phyloP scores from a whole-genome alignment of 805 yeast genomes.

The Kuraishia piskuri region DNA sequence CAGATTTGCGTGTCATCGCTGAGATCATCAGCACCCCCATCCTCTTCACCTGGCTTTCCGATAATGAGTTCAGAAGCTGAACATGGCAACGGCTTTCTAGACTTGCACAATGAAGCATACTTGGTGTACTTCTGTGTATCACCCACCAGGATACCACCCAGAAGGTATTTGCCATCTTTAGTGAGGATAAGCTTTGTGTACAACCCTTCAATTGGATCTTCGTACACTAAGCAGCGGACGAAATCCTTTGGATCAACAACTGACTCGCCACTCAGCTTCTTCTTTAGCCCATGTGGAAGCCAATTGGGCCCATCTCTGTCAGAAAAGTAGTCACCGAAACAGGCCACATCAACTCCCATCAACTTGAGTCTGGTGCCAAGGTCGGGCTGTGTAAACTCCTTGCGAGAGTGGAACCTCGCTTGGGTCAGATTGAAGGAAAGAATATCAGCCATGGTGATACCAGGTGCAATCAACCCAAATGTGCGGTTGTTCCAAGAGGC shows the following conservation, averaged over 20 bases:
- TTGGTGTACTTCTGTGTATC: slow-evolving; percentile 23
- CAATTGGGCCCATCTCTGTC: slow-evolving; percentile 26
- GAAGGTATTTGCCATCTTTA: slow-evolving; percentile 24
- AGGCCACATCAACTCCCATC: slow-evolving; percentile 30
- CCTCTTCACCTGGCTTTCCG: slow-evolving; percentile 16
- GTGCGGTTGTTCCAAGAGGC: slow-evolving; percentile 27
- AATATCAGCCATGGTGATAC: slow-evolving; percentile 29
- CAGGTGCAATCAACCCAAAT: slow-evolving; percentile 29
- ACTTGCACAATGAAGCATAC: slow-evolving; percentile 19
- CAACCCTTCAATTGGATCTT: slow-evolving; percentile 24
- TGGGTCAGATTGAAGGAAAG: slow-evolving; percentile 26
- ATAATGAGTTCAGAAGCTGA: slow-evolving; percentile 23
- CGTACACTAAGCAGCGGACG: slow-evolving; percentile 19
- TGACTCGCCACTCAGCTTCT: slow-evolving; percentile 2
- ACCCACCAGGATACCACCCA: slow-evolving; percentile 29
- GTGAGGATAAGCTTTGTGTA: slow-evolving; percentile 25
- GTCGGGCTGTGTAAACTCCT: slow-evolving; percentile 23
- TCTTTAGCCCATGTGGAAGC: slow-evolving; percentile 19
- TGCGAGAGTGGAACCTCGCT: slow-evolving; percentile 21
- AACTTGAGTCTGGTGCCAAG: slow-evolving; percentile 26
- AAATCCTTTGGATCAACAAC: slow-evolving; percentile 6
- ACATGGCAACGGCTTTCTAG: slow-evolving; percentile 20
- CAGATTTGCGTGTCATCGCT: slow-evolving; percentile 28
- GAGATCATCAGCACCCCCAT: slow-evolving; percentile 20
- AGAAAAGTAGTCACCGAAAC: slow-evolving; percentile 29